Evolutionary conservation across 2,329 filamentous ascomycete species (phyloP).

Genomic region (Magnaporthales sp.): DNA sequence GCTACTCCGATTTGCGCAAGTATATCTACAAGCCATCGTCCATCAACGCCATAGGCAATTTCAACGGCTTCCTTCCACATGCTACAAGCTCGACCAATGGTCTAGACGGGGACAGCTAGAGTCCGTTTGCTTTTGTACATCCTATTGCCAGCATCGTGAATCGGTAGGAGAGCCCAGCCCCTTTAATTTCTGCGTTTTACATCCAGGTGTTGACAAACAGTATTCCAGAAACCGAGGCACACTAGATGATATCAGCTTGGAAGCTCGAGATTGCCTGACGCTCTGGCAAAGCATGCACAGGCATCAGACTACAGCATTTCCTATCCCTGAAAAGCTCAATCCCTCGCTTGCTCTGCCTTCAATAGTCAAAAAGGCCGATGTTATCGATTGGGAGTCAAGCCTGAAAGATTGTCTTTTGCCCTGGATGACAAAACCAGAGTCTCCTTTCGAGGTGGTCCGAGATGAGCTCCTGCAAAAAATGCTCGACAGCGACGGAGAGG

Average conservation of each 20-base stretch:
- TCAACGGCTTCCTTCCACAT: conserved; percentile 19
- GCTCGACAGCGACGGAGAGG: too few relatives aligned
- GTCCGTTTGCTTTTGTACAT: conserved; percentile 53
- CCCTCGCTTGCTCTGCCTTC: conserved; percentile 39
- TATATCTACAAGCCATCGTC: conserved; percentile 52
- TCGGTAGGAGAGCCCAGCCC: conserved; percentile 22
- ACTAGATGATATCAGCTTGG: conserved; percentile 60
- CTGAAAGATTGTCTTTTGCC: conserved; percentile 49
- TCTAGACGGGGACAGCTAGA: conserved; percentile 30
- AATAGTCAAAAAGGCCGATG: conserved; percentile 54
- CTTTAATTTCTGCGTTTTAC: too few relatives aligned
- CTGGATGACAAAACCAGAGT: conserved; percentile 49
- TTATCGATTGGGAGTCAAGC: conserved; percentile 53
- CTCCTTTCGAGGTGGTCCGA: conserved; percentile 33
- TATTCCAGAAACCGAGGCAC: conserved; percentile 41
- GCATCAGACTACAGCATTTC: conserved; percentile 40
- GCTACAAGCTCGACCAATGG: conserved; percentile 27
- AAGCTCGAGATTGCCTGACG: conserved; percentile 60
- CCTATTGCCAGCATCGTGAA: conserved; percentile 58
- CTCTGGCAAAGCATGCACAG: conserved; percentile 58
- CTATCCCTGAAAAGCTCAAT: conserved; percentile 38
- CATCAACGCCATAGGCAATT: too few relatives aligned
- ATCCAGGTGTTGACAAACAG: conserved; percentile 2
- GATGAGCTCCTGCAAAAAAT: conserved; percentile 28
- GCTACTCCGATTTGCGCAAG: conserved; percentile 73